Evolutionary conservation across 2,329 filamentous ascomycete species (phyloP).

Genomic region (Cladophialophora psammophila): DNA sequence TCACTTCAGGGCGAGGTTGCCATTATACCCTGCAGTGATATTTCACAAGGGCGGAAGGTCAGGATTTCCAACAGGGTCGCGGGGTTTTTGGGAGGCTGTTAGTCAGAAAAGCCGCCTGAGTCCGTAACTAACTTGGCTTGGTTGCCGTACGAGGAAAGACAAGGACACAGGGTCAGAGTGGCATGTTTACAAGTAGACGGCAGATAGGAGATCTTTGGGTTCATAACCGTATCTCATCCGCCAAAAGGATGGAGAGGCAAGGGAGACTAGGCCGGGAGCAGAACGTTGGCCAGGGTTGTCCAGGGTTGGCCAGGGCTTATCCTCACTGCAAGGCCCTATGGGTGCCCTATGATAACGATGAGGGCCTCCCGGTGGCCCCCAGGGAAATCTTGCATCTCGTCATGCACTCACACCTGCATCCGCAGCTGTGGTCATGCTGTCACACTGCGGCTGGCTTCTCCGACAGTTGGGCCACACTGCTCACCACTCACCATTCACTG

Average conservation of each 20-base stretch:
- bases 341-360: slow-evolving; percentile 13
- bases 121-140: slow-evolving; percentile 12
- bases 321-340: slow-evolving; percentile 8
- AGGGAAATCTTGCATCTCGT: slow-evolving; percentile 22
- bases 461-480: not conserved
- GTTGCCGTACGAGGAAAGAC: not conserved
- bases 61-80: slow-evolving; percentile 8
- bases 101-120: slow-evolving; percentile 19
- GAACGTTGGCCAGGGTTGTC: slow-evolving; percentile 8
- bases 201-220: slow-evolving; percentile 17
- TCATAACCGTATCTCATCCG: slow-evolving; percentile 10
- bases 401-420: slow-evolving; percentile 16
- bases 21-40: not conserved
- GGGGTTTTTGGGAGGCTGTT: slow-evolving; percentile 8
- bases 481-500: too few species aligned
- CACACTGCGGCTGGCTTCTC: slow-evolving; percentile 18
- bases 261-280: slow-evolving; percentile 17
- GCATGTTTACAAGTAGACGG: slow-evolving; percentile 1
- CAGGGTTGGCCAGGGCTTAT: not conserved
- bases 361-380: slow-evolving; percentile 11
- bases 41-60: slow-evolving; percentile 4
- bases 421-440: slow-evolving; percentile 24
- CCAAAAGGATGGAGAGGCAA: slow-evolving; percentile 6
- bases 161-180: not conserved
- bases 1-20: not conserved